Evolutionary conservation across 2,329 filamentous ascomycete species (phyloP), one percentile per base, ranked within the genome.

Genomic region (Fusarium paranaense): DNA sequence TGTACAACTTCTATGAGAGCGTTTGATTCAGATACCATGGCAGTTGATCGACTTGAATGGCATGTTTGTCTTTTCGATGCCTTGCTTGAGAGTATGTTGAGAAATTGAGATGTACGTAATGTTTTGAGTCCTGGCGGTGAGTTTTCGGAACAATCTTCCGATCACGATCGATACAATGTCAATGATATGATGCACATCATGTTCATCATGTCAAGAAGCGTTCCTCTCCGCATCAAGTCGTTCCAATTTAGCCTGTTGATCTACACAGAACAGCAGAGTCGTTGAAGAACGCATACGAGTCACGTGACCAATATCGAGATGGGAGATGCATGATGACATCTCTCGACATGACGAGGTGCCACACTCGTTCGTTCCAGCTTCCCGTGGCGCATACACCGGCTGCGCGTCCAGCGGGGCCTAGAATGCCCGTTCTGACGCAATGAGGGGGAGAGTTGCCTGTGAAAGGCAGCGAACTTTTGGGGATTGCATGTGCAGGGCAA

Each of bases 1-100:
- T 76, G 72, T 74, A 77, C 62, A 71, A 68, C 52, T 61, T 64
- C 65, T 61, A 74, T 74, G 69, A 72, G 58, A 40, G 64, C 56
- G 52, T 22, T 45, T 47, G 37, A 50, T 37, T 35, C 27, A 22
- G 57, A 54, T 38, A 50, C 35, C 42, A 52, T 50, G 59, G 45
- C n/a, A 22, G 32, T 52, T 62, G 32, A 37, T 37, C 27, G 35
- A 27, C 16, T 38, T 37, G 30, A 35, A 27, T 37, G 14, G 10
- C n/a, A 22, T 45, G n/a, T 42, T 32, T 32, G n/a, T 30, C 25
- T 33, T 30, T 62, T 6, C 7, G 14, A 22, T 18, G n/a, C 8
- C 14, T 50, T 20, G 58, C 27, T 8, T 47, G 38, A 47, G 27
- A 22, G 30, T 9, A 16, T 9, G 13, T 10, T 25, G 5, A 10